These are phyloP conservation scores for Saccharomyces cerevisiae DNA, from an alignment of 805 yeast species.

Conservation along the genomic window DNA sequence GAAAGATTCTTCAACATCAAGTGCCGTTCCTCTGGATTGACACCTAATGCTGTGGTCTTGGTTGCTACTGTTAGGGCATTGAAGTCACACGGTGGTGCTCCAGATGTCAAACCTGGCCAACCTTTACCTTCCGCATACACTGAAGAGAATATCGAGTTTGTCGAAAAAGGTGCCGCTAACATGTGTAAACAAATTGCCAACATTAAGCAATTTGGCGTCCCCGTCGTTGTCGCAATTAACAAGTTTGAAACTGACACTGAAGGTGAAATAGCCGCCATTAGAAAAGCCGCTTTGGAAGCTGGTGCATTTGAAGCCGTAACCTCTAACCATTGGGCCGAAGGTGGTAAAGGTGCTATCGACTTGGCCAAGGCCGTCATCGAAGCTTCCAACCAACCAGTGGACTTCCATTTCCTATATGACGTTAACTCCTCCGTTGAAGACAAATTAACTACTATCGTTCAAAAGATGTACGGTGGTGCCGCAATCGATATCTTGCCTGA, in stretches of 20 bases:
- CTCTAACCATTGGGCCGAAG: constrained; percentile 81
- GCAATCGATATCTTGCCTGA: constrained; percentile 60
- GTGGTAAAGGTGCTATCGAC: constrained; percentile 73
- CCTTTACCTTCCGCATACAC: constrained; percentile 66
- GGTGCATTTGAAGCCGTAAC: constrained; percentile 76
- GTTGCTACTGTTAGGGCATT: constrained; percentile 82
- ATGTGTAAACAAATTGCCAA: constrained; percentile 69
- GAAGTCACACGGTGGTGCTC: constrained; percentile 84
- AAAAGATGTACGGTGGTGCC: constrained; percentile 70
- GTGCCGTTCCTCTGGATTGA: constrained; percentile 71
- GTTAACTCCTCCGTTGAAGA: constrained; percentile 57
- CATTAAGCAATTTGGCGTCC: constrained; percentile 63
- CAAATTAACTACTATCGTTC: constrained; percentile 58
- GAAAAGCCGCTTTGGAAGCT: constrained; percentile 58
- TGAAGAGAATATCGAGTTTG: constrained; percentile 61
- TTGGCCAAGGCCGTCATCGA: constrained; percentile 64
- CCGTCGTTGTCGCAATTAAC: constrained; percentile 77
- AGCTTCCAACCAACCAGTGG: constrained; percentile 41
- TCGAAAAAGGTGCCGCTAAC: constrained; percentile 63
- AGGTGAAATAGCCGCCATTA: constrained; percentile 60
- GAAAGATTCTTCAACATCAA: constrained; percentile 78
- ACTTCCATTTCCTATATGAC: constrained; percentile 52
- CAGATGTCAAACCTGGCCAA: constrained; percentile 81
- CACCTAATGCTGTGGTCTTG: constrained; percentile 69
- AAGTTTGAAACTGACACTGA: constrained; percentile 67